Evolutionary conservation across 306 rosid species (phyloP), one percentile per base, ranked within the genome.

Genomic region (Echinosophora koreensis): DNA sequence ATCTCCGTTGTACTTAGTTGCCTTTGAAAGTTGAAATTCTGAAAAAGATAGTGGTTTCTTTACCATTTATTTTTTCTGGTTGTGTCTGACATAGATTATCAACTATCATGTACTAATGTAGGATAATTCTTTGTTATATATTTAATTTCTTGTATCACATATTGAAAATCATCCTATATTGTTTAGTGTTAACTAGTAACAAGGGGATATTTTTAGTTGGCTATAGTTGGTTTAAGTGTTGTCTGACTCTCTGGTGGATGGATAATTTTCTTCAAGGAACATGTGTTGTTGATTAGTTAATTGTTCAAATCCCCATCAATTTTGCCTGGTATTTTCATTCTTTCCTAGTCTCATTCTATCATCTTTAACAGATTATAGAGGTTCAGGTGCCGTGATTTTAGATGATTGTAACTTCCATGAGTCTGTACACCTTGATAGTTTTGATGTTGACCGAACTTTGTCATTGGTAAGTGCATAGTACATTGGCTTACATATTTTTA

Each of bases 341-440:
- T 70, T 73, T 27, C 54, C 50, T 79, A 57, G 76, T 60, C 35
- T 79, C 16, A 13, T 73, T 81, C 8, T 69, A 42, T 71, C 69
- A 51, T 78, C 73, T 64, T 82, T 80, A 69, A 76, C 96, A 92
- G 97, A 89, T 81, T 89, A 92, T 79, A 84, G 88, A 77, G 84
- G 90, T 76, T 89, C 98, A 54, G 92, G 94, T 62, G 79, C 90
- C 17, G 96, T 95, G 62, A 61, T 89, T 66, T 93, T 92, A 39
- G 99, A 95, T 74, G 97, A 92, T 81, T 95, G 97, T 69, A 95
- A 95, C 86, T 95, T 95, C 83, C 99, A 92, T 14, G 99, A 95
- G 85, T 92, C 97, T 70, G 99, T 95, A 28, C 92, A 86, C 85
- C 97, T 92, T 73, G 97, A 90, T 58, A 91, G 81, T 84, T 92